phyloP scores from a whole-genome alignment of 2,329 filamentous ascomycete species.

The Claviceps digitariae region DNA sequence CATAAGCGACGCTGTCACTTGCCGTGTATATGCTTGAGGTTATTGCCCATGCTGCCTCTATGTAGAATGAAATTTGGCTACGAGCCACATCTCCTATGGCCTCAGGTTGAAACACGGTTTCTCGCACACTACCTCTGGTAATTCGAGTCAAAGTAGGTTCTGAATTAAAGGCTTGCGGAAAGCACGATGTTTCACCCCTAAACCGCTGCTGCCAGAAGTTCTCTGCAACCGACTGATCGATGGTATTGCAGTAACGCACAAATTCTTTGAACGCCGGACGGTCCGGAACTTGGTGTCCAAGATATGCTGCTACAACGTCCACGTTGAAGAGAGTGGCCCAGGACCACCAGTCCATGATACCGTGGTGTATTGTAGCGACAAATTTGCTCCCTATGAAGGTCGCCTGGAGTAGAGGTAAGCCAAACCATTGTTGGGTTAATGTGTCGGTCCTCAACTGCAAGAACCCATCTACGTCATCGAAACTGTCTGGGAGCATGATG shows the following conservation, averaged over 20 bases:
- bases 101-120: neutral
- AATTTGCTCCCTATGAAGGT: neutral
- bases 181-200: neutral
- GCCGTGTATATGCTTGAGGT: conserved; percentile 4
- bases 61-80: conserved; percentile 3
- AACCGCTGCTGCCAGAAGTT: conserved; percentile 1
- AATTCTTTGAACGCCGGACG: conserved; percentile 3
- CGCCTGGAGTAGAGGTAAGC: neutral
- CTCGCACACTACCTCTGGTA: neutral
- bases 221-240: neutral
- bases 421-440: neutral
- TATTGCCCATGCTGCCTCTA: conserved; percentile 6
- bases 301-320: neutral
- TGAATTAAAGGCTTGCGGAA: neutral
- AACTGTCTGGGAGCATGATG: neutral
- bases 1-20: conserved; percentile 5
- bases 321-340: neutral
- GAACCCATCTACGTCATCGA: neutral
- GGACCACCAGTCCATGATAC: conserved; percentile 2
- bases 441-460: neutral
- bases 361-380: conserved; percentile 1
- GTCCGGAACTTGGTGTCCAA: neutral
- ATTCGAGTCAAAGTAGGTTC: neutral
- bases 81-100: neutral
- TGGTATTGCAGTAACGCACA: neutral